phyloP scores from a whole-genome alignment of 345 rosid genomes.

The Linum usitatissimum region DNA sequence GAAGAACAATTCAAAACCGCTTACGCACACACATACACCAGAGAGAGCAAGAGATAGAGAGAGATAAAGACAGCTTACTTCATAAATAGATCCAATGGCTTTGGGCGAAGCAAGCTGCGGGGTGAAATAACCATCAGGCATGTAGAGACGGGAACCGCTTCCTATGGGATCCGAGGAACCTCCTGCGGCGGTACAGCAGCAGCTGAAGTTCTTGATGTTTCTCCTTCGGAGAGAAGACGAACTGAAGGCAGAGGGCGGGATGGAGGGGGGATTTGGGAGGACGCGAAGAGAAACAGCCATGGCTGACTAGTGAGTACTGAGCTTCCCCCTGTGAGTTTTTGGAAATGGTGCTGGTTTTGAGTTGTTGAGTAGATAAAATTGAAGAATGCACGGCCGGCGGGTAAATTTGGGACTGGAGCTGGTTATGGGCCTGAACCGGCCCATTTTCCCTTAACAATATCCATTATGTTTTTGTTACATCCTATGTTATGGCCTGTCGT shows the following conservation, averaged over 20 bases:
- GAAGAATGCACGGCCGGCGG: no score
- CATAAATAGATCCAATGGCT: conserved; percentile 80
- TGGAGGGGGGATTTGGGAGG: not conserved
- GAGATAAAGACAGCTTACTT: conserved; percentile 22
- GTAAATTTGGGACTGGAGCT: no score
- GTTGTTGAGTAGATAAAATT: no score
- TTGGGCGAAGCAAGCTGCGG: conserved; percentile 53
- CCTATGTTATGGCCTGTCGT: no score
- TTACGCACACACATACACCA: no score
- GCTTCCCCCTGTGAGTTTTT: not conserved
- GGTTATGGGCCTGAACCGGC: no score
- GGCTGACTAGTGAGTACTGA: not conserved
- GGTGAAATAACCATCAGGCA: conserved; percentile 67
- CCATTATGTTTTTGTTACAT: no score
- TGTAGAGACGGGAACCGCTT: no score
- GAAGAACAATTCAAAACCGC: not conserved
- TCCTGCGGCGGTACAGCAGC: not conserved
- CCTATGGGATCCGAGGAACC: no score
- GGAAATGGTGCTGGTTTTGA: not conserved
- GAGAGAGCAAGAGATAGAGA: not conserved
- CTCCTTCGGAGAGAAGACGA: not conserved
- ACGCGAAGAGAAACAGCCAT: not conserved
- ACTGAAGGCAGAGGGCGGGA: not conserved
- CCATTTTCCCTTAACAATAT: no score
- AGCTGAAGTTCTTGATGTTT: not conserved